A percentile compares a stretch with the other conserved stretches of the same genome.
Conservation (phyloP, 352 stramenopile species). For the Phytophthora quininea region DNA sequence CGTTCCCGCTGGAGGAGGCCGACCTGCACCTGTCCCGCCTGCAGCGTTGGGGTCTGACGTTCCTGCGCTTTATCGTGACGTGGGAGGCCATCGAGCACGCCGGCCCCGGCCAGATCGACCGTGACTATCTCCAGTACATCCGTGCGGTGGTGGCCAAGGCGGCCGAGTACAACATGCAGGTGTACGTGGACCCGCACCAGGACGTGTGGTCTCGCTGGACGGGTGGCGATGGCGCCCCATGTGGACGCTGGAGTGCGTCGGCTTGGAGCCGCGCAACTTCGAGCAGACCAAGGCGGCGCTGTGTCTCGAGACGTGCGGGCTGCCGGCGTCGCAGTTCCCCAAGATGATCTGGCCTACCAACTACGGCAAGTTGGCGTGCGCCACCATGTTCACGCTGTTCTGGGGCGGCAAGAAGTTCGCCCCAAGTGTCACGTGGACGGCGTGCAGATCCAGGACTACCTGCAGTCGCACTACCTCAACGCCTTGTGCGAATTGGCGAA, state of each 20-base stretch:
- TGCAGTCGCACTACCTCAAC: conserved; percentile 88
- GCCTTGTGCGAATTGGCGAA: conserved; percentile 69
- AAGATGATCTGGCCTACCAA: conserved; percentile 93
- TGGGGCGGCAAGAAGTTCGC: conserved; percentile 75
- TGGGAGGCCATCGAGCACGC: conserved; percentile 91
- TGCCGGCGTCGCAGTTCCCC: conserved; percentile 50
- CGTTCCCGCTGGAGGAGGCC: conserved; percentile 85
- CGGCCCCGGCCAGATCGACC: conserved; percentile 82
- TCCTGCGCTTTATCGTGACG: conserved; percentile 85
- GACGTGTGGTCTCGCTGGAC: conserved; percentile 91
- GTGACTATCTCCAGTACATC: conserved; percentile 84
- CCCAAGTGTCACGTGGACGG: conserved; percentile 66
- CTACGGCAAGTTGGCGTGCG: conserved; percentile 84
- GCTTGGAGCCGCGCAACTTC: conserved; percentile 78
- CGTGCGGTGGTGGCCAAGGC: conserved; percentile 64
- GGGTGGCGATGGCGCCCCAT: conserved; percentile 85
- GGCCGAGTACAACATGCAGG: conserved; percentile 58
- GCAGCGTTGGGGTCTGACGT: conserved; percentile 78
- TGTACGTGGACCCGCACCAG: conserved; percentile 91
- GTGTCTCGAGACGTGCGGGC: conserved; percentile 60
- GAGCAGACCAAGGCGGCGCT: conserved; percentile 69
- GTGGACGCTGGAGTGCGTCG: conserved; percentile 85
- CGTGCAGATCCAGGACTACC: conserved; percentile 79
- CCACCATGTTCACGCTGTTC: conserved; percentile 93
- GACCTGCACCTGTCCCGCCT: conserved; percentile 77